Conservation (phyloP, 345 rosid species). For the Syzygium aqueum region DNA sequence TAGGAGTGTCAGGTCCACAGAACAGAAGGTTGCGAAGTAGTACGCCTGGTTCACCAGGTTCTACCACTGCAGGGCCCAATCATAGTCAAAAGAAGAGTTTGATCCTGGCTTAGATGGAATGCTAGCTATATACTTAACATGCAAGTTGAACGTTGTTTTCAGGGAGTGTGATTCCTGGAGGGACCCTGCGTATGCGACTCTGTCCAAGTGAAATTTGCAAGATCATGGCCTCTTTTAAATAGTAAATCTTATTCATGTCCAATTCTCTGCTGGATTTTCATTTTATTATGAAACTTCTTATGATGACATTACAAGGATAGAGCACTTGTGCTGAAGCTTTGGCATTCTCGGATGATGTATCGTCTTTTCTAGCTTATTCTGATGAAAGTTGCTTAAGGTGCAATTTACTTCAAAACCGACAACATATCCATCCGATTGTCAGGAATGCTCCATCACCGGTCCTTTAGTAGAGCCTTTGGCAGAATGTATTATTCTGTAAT, state of each 20-base stretch:
- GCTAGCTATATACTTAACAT: too few relatives aligned
- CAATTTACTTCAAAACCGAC: not conserved
- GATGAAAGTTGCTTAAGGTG: not conserved
- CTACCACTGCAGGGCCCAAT: too few relatives aligned
- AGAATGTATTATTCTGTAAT: not conserved
- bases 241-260: not conserved
- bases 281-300: not conserved
- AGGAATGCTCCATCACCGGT: not conserved
- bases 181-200: not conserved
- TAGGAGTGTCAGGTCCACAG: not conserved
- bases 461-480: not conserved
- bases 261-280: not conserved
- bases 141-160: too few relatives aligned
- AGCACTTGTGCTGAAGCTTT: not conserved
- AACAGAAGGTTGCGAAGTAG: too few relatives aligned
- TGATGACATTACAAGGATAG: not conserved
- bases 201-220: not conserved
- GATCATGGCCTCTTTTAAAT: not conserved
- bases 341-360: not conserved
- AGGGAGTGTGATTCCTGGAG: not conserved
- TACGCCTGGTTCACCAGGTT: too few relatives aligned
- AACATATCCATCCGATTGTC: not conserved
- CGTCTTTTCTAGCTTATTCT: not conserved
- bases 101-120: too few relatives aligned
- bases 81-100: too few relatives aligned